A percentile compares a stretch with the other conserved stretches of the same genome.
These are phyloP conservation scores for Torulaspora maleeae DNA, from an alignment of 805 yeast genomes.

Conservation along the genomic window DNA sequence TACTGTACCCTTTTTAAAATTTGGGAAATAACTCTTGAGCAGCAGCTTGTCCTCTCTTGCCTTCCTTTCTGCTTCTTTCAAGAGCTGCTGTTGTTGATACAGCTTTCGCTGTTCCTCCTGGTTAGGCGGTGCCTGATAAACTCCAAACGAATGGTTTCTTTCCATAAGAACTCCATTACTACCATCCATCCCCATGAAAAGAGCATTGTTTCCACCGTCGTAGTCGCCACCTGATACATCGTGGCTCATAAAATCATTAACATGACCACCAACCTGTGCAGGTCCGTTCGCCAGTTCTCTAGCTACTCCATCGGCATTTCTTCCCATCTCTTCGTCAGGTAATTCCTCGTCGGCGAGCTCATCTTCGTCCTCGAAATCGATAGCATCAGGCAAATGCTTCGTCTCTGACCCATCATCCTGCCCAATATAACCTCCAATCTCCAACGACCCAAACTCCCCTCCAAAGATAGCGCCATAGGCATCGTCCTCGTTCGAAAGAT, in stretches of 20 bases:
- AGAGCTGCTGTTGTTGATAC: constrained; percentile 7
- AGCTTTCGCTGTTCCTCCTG: constrained; percentile 5
- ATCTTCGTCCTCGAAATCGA: constrained; percentile 91
- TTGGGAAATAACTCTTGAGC: constrained; percentile 51
- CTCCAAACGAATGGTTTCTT: constrained; percentile 19
- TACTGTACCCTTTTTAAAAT: constrained; percentile 45
- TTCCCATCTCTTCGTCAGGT: constrained; percentile 33
- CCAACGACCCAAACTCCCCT: constrained; percentile 37
- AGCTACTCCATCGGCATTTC: not conserved
- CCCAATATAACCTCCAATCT: constrained; percentile 31
- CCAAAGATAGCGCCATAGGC: constrained; percentile 38
- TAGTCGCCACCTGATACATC: constrained; percentile 13
- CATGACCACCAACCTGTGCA: not conserved
- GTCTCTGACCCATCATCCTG: constrained; percentile 42
- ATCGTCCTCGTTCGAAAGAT: constrained; percentile 37
- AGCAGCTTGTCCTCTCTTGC: constrained; percentile 34
- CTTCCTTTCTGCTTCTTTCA: constrained; percentile 17
- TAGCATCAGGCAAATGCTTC: constrained; percentile 85
- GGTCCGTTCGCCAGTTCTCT: constrained; percentile 1
- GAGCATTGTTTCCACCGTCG: constrained; percentile 29
- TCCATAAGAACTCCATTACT: constrained; percentile 18
- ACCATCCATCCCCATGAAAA: constrained; percentile 32
- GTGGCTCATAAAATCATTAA: constrained; percentile 15
- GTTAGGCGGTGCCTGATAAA: constrained; percentile 10
- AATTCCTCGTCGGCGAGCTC: constrained; percentile 86